Evolutionary conservation across 768 basidiomycete species (phyloP).

Genomic region (Clitopilus passeckerianus): DNA sequence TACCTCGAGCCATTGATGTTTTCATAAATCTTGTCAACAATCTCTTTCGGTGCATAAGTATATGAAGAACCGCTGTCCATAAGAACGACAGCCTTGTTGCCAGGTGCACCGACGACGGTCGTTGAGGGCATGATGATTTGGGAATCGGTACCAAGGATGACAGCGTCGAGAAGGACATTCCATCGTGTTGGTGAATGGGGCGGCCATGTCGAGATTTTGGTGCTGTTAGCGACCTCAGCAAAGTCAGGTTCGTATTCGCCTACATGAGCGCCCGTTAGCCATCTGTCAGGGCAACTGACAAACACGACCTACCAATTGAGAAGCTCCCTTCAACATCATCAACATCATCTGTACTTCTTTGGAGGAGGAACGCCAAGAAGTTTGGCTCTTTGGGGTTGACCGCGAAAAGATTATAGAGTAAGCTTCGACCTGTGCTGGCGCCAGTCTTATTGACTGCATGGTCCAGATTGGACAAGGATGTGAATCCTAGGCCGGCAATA

Average conservation of each 20-base stretch:
- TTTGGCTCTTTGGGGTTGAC: constrained; percentile 69
- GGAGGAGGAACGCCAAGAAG: constrained; percentile 74
- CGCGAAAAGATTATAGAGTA: constrained; percentile 74
- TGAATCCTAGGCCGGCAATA: constrained; percentile 75
- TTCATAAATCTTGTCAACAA: constrained; percentile 68
- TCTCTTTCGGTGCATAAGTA: constrained; percentile 68
- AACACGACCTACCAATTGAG: constrained; percentile 50
- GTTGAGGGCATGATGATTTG: constrained; percentile 49
- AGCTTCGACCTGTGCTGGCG: constrained; percentile 55
- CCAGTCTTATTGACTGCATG: constrained; percentile 50
- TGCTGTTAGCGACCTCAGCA: constrained; percentile 47
- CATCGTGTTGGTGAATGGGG: constrained; percentile 57
- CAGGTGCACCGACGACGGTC: constrained; percentile 50
- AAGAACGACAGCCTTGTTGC: constrained; percentile 67
- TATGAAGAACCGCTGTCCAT: constrained; percentile 83
- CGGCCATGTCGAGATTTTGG: constrained; percentile 73
- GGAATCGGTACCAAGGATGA: constrained; percentile 46
- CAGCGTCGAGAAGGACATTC: constrained; percentile 72
- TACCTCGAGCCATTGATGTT: constrained; percentile 58
- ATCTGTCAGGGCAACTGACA: neutral
- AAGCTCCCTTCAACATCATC: constrained; percentile 64
- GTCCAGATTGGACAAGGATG: constrained; percentile 71
- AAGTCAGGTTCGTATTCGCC: constrained; percentile 69
- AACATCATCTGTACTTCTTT: constrained; percentile 47
- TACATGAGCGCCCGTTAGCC: constrained; percentile 15